phyloP scores from a whole-genome alignment of 495 filamentous ascomycete genomes.

The Copromyces sp. region DNA sequence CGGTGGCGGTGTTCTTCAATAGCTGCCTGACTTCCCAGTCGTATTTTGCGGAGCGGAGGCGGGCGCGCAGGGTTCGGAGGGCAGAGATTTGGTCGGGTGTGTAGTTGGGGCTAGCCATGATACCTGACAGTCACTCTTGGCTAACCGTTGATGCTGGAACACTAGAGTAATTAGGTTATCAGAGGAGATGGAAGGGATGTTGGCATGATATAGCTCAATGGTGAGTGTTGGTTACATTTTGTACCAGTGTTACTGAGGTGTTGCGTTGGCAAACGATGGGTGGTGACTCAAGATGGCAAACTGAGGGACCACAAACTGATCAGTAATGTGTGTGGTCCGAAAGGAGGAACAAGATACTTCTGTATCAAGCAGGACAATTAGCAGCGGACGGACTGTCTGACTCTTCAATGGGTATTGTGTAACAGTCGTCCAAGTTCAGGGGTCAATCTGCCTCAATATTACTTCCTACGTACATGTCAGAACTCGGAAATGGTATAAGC shows the following conservation, averaged over 20 bases:
- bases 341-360: not conserved
- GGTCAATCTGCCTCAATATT: not conserved
- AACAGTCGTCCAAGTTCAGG: not conserved
- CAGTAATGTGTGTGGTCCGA: not conserved
- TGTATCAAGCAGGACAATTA: not conserved
- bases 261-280: not conserved
- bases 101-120: not conserved
- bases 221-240: not conserved
- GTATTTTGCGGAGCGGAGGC: not conserved
- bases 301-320: not conserved
- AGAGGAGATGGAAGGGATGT: not conserved
- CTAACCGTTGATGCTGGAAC: not conserved
- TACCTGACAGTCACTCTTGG: not conserved
- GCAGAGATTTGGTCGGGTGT: not conserved
- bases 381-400: not conserved
- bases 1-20: not conserved
- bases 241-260: not conserved
- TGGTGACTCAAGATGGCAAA: not conserved
- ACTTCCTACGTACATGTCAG: not conserved
- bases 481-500: not conserved
- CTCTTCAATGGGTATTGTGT: not conserved
- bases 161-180: not conserved
- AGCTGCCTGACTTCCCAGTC: not conserved
- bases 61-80: not conserved
- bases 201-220: not conserved